Evolutionary conservation across 2,329 filamentous ascomycete species (phyloP).

Genomic region (Nannizziopsis arthrosporioides): DNA sequence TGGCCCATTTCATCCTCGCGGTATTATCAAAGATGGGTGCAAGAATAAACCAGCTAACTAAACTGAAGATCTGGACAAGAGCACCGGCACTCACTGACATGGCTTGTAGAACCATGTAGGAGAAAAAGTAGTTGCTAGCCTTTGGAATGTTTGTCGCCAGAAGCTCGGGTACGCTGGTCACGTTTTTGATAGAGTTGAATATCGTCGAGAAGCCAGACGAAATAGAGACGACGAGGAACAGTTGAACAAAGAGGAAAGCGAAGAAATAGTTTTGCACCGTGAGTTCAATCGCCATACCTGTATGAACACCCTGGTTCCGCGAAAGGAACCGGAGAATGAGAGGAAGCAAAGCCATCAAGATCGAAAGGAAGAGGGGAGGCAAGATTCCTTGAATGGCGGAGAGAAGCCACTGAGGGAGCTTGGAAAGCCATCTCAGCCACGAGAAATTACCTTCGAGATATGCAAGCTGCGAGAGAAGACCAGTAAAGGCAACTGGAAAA

Average conservation of each 20-base stretch:
- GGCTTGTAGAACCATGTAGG: constrained; percentile 92
- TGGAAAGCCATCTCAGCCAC: constrained; percentile 60
- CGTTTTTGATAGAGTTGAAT: constrained; percentile 51
- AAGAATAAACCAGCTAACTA: constrained; percentile 71
- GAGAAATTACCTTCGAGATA: constrained; percentile 52
- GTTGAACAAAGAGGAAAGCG: constrained; percentile 81
- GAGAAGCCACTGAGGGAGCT: constrained; percentile 49
- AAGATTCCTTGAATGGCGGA: constrained; percentile 74
- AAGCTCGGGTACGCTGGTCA: constrained; percentile 58
- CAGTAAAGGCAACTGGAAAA: constrained; percentile 79
- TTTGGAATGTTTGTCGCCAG: constrained; percentile 71
- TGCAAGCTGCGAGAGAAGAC: constrained; percentile 65
- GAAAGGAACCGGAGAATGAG: constrained; percentile 65
- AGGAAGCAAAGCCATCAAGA: constrained; percentile 72
- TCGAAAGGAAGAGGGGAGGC: constrained; percentile 61
- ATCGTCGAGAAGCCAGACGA: constrained; percentile 60
- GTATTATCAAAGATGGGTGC: constrained; percentile 76
- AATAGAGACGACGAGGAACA: constrained; percentile 87
- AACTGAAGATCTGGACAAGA: constrained; percentile 66
- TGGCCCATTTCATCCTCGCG: constrained; percentile 65
- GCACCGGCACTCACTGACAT: constrained; percentile 83
- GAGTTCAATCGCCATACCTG: constrained; percentile 63
- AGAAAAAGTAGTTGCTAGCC: constrained; percentile 94
- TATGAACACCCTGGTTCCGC: constrained; percentile 65
- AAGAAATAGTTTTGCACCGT: constrained; percentile 93